Evolutionary conservation across 495 filamentous ascomycete genomes (phyloP).

Genomic region (Penicillium turbatum): DNA sequence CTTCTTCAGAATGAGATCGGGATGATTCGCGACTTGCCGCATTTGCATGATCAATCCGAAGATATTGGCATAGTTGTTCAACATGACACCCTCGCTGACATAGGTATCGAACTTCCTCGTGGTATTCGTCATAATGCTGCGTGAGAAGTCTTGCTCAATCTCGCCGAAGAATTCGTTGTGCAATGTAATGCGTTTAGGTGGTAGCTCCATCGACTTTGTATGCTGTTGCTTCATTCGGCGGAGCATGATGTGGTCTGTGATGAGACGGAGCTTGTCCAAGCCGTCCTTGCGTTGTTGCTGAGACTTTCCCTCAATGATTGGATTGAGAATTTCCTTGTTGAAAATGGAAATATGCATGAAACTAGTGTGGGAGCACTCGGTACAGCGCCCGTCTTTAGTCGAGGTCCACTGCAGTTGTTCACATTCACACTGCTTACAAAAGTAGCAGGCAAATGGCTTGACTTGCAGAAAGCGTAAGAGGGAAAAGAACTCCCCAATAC

Average conservation of each 20-base stretch:
- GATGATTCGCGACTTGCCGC: constrained; percentile 94
- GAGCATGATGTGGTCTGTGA: constrained; percentile 91
- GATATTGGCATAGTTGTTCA: constrained; percentile 89
- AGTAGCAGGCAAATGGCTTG: constrained; percentile 83
- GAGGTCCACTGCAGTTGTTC: constrained; percentile 79
- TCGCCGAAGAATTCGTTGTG: constrained; percentile 94
- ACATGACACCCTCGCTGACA: constrained; percentile 85
- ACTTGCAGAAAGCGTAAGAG: constrained; percentile 86
- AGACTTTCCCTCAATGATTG: constrained; percentile 50
- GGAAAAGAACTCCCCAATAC: constrained; percentile 96
- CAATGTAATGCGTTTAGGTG: constrained; percentile 86
- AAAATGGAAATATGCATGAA: constrained; percentile 91
- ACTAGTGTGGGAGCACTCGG: constrained; percentile 58
- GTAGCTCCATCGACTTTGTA: constrained; percentile 88
- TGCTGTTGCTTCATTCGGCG: constrained; percentile 89
- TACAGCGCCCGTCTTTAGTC: constrained; percentile 62
- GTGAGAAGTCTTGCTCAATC: constrained; percentile 91
- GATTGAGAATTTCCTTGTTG: constrained; percentile 91
- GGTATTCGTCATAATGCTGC: constrained; percentile 87
- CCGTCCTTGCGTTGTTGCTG: constrained; percentile 56
- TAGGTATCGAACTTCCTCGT: constrained; percentile 89
- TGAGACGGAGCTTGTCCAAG: constrained; percentile 72
- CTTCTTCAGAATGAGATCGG: constrained; percentile 88
- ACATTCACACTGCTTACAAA: constrained; percentile 82
- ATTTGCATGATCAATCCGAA: constrained; percentile 93